Conservation (phyloP, 2,329 filamentous ascomycete species). For the Aspergillus arachidicola region DNA sequence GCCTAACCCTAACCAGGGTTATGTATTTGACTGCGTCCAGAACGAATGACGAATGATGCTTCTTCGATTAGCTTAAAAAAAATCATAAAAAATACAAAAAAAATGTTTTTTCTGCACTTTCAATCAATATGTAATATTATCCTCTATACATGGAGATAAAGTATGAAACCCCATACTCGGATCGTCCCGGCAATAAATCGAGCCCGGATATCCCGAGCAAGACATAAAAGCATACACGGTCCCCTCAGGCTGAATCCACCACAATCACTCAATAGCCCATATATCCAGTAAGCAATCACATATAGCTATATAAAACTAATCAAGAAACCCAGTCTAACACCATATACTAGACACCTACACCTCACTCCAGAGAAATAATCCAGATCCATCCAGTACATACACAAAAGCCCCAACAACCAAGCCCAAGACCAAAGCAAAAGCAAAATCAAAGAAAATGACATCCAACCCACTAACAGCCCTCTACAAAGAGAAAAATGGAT, state of each 20-base stretch:
- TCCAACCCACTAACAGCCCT: conserved; percentile 20
- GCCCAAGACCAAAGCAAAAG: not conserved
- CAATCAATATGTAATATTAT: not conserved
- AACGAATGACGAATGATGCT: conserved; percentile 3
- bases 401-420: not conserved
- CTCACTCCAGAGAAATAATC: not conserved
- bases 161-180: not conserved
- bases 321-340: not conserved
- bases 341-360: not conserved
- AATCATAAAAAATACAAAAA: not conserved
- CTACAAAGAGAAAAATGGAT: conserved; percentile 27
- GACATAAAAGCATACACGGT: not conserved
- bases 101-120: not conserved
- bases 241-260: not conserved
- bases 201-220: conserved; percentile 10
- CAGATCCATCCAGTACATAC: not conserved
- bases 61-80: not conserved
- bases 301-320: not conserved
- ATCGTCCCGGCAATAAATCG: not conserved
- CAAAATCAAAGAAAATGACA: conserved; percentile 10
- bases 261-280: not conserved
- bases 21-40: not conserved
- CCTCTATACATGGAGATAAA: not conserved
- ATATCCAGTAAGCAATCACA: not conserved
- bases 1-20: not conserved